phyloP scores from a whole-genome alignment of 2,329 filamentous ascomycete genomes.

The Acephala macrosclerotiorum region DNA sequence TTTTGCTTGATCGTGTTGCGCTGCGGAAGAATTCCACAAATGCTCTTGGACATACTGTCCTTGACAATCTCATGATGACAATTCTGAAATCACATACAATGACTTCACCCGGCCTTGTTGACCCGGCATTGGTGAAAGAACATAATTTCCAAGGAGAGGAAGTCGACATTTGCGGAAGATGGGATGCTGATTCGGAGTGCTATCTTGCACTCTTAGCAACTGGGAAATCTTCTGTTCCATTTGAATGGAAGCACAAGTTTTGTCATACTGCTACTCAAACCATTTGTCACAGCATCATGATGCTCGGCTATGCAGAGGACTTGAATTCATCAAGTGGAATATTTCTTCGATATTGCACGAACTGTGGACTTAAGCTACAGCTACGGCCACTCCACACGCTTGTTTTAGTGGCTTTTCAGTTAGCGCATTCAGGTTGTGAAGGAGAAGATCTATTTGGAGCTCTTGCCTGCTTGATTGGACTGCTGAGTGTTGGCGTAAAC shows the following conservation, averaged over 20 bases:
- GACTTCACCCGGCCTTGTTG: constrained; percentile 37
- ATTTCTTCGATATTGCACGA: constrained; percentile 26
- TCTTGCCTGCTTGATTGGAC: constrained; percentile 46
- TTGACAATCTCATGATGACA: constrained; percentile 48
- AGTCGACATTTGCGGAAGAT: constrained; percentile 51
- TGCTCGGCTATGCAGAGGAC: background rate
- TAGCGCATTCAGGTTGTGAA: constrained; percentile 42
- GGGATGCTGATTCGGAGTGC: constrained; percentile 49
- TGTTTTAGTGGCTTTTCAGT: constrained; percentile 45
- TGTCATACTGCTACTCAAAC: constrained; percentile 50
- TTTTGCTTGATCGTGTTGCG: constrained; percentile 39
- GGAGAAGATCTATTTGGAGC: constrained; percentile 50
- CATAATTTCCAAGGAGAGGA: constrained; percentile 48
- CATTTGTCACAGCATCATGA: constrained; percentile 42
- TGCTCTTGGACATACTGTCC: constrained; percentile 46
- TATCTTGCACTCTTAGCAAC: constrained; percentile 43
- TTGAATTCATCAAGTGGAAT: constrained; percentile 18
- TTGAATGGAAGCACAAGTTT: constrained; percentile 51
- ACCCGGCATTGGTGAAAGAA: constrained; percentile 37
- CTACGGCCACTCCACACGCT: constrained; percentile 46
- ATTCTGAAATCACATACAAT: constrained; percentile 48
- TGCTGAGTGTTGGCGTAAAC: constrained; percentile 43
- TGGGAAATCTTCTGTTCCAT: constrained; percentile 40
- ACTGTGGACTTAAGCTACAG: constrained; percentile 45
- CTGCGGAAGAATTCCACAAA: constrained; percentile 29